Percentiles rank a stretch among this genome's conserved stretches.
Evolutionary conservation across 163 green algal species (phyloP).

Genomic region (Prototheca wickerhamii): DNA sequence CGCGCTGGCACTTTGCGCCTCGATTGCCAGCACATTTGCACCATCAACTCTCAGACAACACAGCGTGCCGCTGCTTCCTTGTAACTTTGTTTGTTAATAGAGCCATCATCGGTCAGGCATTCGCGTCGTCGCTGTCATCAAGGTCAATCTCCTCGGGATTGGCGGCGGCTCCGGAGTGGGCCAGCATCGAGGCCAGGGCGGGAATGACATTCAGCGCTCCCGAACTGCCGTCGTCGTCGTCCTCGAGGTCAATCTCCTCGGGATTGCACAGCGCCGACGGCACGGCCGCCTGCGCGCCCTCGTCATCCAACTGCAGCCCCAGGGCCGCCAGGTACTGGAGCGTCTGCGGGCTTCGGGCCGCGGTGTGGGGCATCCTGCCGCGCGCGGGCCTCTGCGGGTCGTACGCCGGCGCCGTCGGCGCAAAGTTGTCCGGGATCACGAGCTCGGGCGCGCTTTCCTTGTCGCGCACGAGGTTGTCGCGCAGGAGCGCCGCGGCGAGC

Average conservation of each 20-base stretch:
- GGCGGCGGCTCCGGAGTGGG: too few species aligned
- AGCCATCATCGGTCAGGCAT: too few species aligned
- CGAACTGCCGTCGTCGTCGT: conserved; percentile 8
- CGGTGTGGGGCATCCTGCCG: conserved; percentile 45
- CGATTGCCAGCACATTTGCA: too few species aligned
- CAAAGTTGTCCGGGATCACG: conserved; percentile 49
- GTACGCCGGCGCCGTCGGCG: conserved; percentile 46
- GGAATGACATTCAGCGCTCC: neutral
- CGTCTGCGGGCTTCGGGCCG: conserved; percentile 74
- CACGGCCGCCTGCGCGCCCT: conserved; percentile 7
- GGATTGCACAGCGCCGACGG: conserved; percentile 29
- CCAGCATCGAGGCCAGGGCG: too few species aligned
- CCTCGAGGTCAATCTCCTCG: conserved; percentile 52
- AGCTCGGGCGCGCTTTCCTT: too few species aligned
- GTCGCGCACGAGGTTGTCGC: too few species aligned
- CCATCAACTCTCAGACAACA: too few species aligned
- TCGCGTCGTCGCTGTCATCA: too few species aligned
- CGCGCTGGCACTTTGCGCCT: too few species aligned
- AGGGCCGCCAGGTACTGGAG: conserved; percentile 64
- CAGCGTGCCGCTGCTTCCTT: too few species aligned
- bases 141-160: too few species aligned
- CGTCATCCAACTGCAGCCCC: conserved; percentile 64
- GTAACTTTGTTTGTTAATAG: too few species aligned
- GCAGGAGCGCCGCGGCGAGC: conserved; percentile 15
- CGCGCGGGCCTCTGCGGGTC: conserved; percentile 19